These are phyloP conservation scores for Misopates orontium DNA, from an alignment of 257 asterid species.

Conservation along the genomic window DNA sequence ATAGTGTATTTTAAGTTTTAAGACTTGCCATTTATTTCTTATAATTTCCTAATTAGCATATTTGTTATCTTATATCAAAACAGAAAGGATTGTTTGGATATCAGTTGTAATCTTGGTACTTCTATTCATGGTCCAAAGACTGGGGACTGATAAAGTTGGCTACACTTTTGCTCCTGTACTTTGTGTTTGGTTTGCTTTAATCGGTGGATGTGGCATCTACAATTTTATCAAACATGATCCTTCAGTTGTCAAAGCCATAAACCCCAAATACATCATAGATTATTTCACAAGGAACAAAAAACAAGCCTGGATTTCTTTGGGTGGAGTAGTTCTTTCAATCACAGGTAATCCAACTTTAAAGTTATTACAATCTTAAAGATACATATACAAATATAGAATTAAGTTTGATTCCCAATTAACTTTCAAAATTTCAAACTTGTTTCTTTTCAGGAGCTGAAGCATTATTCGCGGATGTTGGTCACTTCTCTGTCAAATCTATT, in stretches of 20 bases:
- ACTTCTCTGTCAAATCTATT: slow-evolving; percentile 55
- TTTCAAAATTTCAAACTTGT: not conserved
- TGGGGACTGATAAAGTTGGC: slow-evolving; percentile 71
- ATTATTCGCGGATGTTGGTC: slow-evolving; percentile 68
- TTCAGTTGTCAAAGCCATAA: slow-evolving; percentile 43
- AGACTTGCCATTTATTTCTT: not conserved
- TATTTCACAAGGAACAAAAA: slow-evolving; percentile 51
- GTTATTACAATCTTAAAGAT: not conserved
- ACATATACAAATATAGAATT: not conserved
- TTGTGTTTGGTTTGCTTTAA: slow-evolving; percentile 48
- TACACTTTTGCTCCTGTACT: slow-evolving; percentile 61
- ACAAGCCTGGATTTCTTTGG: slow-evolving; percentile 63
- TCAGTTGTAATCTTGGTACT: slow-evolving; percentile 51
- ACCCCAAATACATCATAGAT: slow-evolving; percentile 45
- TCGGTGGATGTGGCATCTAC: slow-evolving; percentile 50
- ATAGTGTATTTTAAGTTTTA: not conserved
- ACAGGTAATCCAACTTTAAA: slow-evolving; percentile 39
- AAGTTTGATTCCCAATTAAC: not conserved
- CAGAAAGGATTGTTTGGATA: slow-evolving; percentile 45
- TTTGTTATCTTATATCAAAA: not conserved
- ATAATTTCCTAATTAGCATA: not conserved
- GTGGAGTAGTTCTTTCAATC: slow-evolving; percentile 53
- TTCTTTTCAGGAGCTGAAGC: slow-evolving; percentile 60
- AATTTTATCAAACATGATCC: slow-evolving; percentile 56
- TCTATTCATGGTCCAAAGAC: slow-evolving; percentile 49